Evolutionary conservation across 768 basidiomycete genomes (phyloP).

Genomic region (Mycena indigotica): DNA sequence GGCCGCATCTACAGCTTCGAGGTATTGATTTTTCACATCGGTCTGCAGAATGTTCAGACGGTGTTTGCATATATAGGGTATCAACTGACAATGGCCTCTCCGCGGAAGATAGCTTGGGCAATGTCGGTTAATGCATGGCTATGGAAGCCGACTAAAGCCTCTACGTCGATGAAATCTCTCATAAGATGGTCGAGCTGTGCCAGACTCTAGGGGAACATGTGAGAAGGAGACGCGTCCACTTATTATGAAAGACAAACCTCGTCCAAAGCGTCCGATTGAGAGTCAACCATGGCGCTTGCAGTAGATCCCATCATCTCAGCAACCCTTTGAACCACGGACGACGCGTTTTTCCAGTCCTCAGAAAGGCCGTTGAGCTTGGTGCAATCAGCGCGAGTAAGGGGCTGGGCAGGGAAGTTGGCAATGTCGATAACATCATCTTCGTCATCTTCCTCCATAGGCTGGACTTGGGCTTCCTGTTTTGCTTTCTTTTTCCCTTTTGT

Average conservation of each 20-base stretch:
- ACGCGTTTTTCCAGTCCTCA: constrained; percentile 63
- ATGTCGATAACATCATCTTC: constrained; percentile 63
- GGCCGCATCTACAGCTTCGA: constrained; percentile 42
- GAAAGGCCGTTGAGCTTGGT: constrained; percentile 58
- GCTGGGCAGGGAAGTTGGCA: constrained; percentile 64
- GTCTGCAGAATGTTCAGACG: constrained; percentile 40
- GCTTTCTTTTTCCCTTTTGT: constrained; percentile 38
- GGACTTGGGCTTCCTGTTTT: constrained; percentile 25
- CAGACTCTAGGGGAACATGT: constrained; percentile 44
- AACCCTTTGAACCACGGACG: constrained; percentile 49
- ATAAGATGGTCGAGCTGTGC: constrained; percentile 66
- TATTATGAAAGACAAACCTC: constrained; percentile 42
- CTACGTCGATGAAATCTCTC: constrained; percentile 68
- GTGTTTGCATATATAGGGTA: not conserved
- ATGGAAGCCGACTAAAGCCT: constrained; percentile 61
- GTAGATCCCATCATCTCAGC: constrained; percentile 53
- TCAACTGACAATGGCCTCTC: constrained; percentile 63
- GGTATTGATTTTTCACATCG: constrained; percentile 54
- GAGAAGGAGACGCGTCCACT: not conserved
- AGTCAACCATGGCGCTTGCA: constrained; percentile 61
- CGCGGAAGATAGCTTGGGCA: constrained; percentile 55
- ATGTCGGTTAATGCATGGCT: constrained; percentile 55
- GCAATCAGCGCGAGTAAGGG: constrained; percentile 56
- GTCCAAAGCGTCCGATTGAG: constrained; percentile 52
- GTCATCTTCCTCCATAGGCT: constrained; percentile 37